Percentiles rank a stretch among this genome's conserved stretches.
phyloP scores from a whole-genome alignment of 805 yeast genomes.

The Lipomyces yamanashiensis region DNA sequence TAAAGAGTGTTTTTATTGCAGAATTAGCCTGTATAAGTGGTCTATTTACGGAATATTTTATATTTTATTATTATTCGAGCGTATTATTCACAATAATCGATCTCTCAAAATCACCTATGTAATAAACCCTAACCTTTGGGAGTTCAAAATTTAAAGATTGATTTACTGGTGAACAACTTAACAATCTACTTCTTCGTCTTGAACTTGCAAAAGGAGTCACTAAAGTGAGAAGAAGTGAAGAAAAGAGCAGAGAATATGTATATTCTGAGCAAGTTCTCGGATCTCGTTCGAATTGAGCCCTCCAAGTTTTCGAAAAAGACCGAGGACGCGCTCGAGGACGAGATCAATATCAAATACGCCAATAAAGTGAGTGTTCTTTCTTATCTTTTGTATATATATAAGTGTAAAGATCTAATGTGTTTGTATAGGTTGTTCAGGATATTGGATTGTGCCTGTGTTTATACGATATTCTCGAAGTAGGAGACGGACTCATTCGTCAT shows the following conservation, averaged over 20 bases:
- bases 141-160: no score
- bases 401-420: neutral
- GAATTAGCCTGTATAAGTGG: no score
- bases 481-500: conserved; percentile 87
- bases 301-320: conserved; percentile 76
- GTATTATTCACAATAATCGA: no score
- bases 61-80: no score
- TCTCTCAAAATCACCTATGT: no score
- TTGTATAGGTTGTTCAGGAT: conserved; percentile 62
- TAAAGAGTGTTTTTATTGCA: no score
- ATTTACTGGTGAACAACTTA: no score
- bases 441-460: conserved; percentile 83
- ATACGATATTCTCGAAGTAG: conserved; percentile 80
- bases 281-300: conserved; percentile 87
- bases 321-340: conserved; percentile 73
- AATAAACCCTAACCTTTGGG: no score
- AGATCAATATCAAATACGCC: conserved; percentile 80
- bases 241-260: conserved; percentile 62
- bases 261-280: conserved; percentile 77
- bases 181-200: no score
- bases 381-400: neutral
- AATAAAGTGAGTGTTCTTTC: conserved; percentile 54
- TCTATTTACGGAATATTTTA: no score
- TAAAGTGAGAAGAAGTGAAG: neutral
- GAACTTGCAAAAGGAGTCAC: no score